These are phyloP conservation scores for Globisporangium sylvaticum DNA, from an alignment of 352 stramenopile genomes.

Conservation along the genomic window DNA sequence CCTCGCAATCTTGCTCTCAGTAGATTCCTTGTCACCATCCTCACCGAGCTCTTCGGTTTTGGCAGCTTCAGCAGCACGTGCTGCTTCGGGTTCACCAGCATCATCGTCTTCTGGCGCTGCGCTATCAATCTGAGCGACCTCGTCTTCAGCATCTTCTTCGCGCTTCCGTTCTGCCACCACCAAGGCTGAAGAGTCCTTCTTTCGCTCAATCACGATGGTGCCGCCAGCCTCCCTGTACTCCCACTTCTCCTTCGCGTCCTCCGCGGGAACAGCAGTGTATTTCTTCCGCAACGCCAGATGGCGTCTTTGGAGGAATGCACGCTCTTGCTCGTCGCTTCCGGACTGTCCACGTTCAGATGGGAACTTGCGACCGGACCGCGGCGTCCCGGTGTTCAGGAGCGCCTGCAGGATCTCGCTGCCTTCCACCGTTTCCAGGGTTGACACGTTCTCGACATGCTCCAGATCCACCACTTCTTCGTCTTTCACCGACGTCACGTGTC, in stretches of 20 bases:
- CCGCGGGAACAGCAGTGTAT: constrained; percentile 26
- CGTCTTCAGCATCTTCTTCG: neutral
- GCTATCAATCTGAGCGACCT: neutral
- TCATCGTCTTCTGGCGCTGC: neutral
- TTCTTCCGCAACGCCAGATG: constrained; percentile 36
- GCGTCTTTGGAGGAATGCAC: constrained; percentile 39
- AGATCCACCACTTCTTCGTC: constrained; percentile 48
- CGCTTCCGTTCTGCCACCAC: neutral
- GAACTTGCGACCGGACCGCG: constrained; percentile 40
- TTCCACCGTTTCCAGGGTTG: constrained; percentile 53
- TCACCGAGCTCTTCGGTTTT: constrained; percentile 12
- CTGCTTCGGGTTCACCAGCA: neutral
- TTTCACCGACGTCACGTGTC: constrained; percentile 14
- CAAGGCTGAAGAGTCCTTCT: constrained; percentile 7
- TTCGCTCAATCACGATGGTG: constrained; percentile 18
- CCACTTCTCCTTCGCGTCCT: constrained; percentile 21
- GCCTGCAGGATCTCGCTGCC: constrained; percentile 55
- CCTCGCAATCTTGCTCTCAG: constrained; percentile 25
- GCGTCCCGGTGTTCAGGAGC: constrained; percentile 40
- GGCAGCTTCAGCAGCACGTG: neutral
- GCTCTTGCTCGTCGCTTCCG: constrained; percentile 47
- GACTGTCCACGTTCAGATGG: constrained; percentile 41
- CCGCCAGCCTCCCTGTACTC: constrained; percentile 11
- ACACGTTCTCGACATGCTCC: constrained; percentile 28
- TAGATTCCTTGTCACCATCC: constrained; percentile 18